Evolutionary conservation across 192 early-diverging fungal species (phyloP), one percentile per base, ranked within the genome.

Genomic region (Chytriomyces hyalinus): DNA sequence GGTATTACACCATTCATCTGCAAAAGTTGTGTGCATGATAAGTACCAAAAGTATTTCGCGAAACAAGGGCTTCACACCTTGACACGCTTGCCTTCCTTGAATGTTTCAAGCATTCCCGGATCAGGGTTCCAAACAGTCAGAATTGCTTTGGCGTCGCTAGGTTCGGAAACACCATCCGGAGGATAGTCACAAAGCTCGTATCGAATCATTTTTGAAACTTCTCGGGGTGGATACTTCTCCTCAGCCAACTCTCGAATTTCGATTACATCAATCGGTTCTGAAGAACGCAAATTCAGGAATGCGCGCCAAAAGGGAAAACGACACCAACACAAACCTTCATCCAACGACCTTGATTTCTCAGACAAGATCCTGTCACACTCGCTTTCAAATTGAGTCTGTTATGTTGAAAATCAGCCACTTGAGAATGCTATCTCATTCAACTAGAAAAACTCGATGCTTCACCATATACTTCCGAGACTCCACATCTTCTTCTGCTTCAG

Each of bases 11-110:
- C 61, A 53, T 44, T 6, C 72, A 24, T 70, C 65, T 59, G 79
- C 20, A n/a, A 60, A 45, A 82, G 43, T 84, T 62, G 17, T 53
- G n/a, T n/a, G 67, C 8, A 17, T 57, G 43, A 22, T 43, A 48
- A 28, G 53, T 45, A n/a, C 44, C 28, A 76, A 80, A 70, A 51
- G 46, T 50, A 57, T 36, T 36, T 36, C 36, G 15, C 50, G 57
- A 67, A 76, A 20, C 48, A 76, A n/a, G 50, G 24, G 6, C 8
- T 61, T 64, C 73, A 66, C n/a, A 90, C 80, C 50, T 83, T 82
- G 51, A 86, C 86, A 17, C 89, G 80, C n/a, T 80, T 78, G 7
- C 90, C 90, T 83, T 91, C 90, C n/a, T 74, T 28, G 0, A 91
- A 48, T 17, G 69, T 70, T 60, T 78, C 75, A 43, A 85, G 59